Base-by-base conservation (phyloP, 768 basidiomycete species). In the Auriculariales sp. region DNA sequence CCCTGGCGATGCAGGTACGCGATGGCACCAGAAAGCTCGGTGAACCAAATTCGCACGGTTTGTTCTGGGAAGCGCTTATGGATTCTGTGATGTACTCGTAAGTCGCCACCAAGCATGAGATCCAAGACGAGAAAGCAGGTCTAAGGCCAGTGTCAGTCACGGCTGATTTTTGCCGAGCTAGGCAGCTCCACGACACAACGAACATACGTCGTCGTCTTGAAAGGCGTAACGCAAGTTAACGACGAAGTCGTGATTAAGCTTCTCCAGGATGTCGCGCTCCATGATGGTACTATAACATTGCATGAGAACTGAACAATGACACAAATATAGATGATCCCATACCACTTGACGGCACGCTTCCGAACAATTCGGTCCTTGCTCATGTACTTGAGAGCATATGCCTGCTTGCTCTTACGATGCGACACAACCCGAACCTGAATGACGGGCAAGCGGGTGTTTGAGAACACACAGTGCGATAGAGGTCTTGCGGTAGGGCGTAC, bases 41-140 rank as follows among this genome's bases (percentile, higher is more conserved):
- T 68, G 9, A 71, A 64, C 54, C 68, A 69, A 54, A 74, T 67
- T 29, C 64, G 58, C 4, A 44, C 39, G 17, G 22, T 68, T 3
- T 68, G 68, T 11, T 44, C 39, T 6, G 19, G 17, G 39, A 44
- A 44, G 15, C 39, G 39, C 12, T 25, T 25, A 19, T 44, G 22
- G 19, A 44, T 24, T 25, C 15, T 44, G 39, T 44, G 22, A 15
- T 44, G 39, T 25, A 24, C 68, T 50, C 93, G 77, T 58, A 97
- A 67, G 66, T 97, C 91, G 10, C 93, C 93, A 28, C 93, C 93
- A 1, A 95, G 71, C 92, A 95, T 95, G 45, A 98, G 75, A 64
- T 98, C 94, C 50, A 97, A 70, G 5, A 97, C 92, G 67, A 97
- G 95, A 72, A 97, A 98, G 59, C 94, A 94, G 63, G 95, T 94